Percentiles rank a stretch among this genome's conserved stretches.
phyloP scores from a whole-genome alignment of 73 alveolate species.

The Tetrahymena malaccensis region DNA sequence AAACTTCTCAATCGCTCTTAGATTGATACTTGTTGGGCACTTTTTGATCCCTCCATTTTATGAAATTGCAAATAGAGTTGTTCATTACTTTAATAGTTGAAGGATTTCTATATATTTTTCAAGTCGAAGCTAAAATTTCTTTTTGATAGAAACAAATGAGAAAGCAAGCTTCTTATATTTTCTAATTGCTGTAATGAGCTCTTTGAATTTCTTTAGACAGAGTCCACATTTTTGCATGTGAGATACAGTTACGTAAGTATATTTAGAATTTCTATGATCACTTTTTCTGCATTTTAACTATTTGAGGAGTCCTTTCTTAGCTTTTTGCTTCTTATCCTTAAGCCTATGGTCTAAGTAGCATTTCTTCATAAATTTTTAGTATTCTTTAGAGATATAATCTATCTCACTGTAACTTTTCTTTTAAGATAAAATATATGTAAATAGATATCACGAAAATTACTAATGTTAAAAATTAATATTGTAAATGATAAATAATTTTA shows the following conservation, averaged over 20 bases:
- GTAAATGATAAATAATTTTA: neutral
- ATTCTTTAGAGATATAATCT: neutral
- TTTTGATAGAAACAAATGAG: neutral
- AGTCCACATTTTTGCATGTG: neutral
- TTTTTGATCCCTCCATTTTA: no score
- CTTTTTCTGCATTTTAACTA: neutral
- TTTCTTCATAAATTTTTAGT: neutral
- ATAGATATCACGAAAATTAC: neutral
- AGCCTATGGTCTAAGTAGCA: neutral
- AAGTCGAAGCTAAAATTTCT: neutral
- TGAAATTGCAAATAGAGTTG: neutral
- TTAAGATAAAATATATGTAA: neutral
- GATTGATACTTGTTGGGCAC: no score
- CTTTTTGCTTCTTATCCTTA: neutral
- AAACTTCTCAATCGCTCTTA: no score
- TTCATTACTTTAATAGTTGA: neutral
- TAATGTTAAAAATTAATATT: neutral
- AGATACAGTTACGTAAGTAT: neutral
- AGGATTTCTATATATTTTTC: neutral
- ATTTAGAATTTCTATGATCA: neutral
- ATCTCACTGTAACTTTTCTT: neutral
- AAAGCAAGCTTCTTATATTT: neutral
- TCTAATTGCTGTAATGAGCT: neutral
- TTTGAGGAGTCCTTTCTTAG: neutral
- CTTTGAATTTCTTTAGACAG: neutral